Conservation (phyloP, 306 rosid genomes). For the Elaeagnus macrophylla region DNA sequence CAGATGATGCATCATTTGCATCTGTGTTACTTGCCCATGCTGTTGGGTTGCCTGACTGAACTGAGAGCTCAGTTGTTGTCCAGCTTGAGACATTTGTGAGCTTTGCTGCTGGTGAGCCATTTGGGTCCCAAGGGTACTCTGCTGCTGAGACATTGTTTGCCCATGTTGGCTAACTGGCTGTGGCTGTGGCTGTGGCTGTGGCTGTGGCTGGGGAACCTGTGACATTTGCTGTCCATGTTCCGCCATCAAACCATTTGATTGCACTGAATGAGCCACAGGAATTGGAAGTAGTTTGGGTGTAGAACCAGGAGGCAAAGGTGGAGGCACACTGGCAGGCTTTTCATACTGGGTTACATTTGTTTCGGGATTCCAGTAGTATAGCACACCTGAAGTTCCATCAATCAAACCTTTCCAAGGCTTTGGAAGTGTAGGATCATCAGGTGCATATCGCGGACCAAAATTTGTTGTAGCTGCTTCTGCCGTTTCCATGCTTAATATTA, state of each 20-base stretch:
- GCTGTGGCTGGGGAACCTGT: slow-evolving; percentile 42
- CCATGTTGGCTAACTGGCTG: slow-evolving; percentile 36
- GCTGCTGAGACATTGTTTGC: slow-evolving; percentile 44
- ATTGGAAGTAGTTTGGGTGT: slow-evolving; percentile 56
- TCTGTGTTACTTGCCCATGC: slow-evolving; percentile 32
- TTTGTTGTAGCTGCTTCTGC: slow-evolving; percentile 55
- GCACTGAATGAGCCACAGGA: slow-evolving; percentile 24
- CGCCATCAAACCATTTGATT: too few relatives aligned
- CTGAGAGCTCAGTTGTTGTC: slow-evolving; percentile 21
- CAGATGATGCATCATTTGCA: slow-evolving; percentile 43
- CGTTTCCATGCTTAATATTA: slow-evolving; percentile 42
- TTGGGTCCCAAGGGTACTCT: slow-evolving; percentile 30
- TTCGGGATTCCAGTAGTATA: slow-evolving; percentile 96
- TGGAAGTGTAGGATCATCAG: slow-evolving; percentile 89
- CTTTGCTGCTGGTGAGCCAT: slow-evolving; percentile 45
- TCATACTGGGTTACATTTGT: slow-evolving; percentile 88
- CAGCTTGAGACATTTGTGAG: slow-evolving; percentile 29
- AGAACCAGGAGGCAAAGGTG: slow-evolving; percentile 46
- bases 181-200: slow-evolving; percentile 24
- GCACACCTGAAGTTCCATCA: slow-evolving; percentile 73
- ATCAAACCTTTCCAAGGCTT: slow-evolving; percentile 91
- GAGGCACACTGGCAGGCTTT: slow-evolving; percentile 46
- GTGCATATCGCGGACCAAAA: slow-evolving; percentile 85
- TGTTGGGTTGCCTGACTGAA: too few relatives aligned
- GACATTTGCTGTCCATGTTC: slow-evolving; percentile 46